Conservation (phyloP, 768 basidiomycete species). For the Nidularia pulvinata region DNA sequence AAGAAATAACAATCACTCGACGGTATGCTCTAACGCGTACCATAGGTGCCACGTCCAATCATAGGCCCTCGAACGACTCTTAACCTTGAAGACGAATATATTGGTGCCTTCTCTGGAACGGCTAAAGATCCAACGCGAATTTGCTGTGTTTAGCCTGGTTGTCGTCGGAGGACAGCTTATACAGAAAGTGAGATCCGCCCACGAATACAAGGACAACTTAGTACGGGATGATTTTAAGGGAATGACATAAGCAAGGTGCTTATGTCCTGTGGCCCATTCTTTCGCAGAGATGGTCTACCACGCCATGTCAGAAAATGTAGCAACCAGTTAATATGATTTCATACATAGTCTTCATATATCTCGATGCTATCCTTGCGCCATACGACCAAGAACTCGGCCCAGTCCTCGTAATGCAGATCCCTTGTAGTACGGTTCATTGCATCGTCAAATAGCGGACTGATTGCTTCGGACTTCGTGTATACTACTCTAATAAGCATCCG, state of each 20-base stretch:
- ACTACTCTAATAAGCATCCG: conserved; percentile 86
- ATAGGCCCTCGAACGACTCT: conserved; percentile 72
- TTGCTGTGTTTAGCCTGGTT: conserved; percentile 31
- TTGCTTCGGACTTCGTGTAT: conserved; percentile 53
- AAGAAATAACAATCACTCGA: conserved; percentile 1
- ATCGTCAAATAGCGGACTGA: conserved; percentile 64
- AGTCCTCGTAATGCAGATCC: conserved; percentile 60
- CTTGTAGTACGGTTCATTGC: conserved; percentile 61
- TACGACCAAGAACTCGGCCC: conserved; percentile 84
- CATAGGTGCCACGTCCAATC: conserved; percentile 95
- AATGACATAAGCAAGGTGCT: conserved; percentile 77
- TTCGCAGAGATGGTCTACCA: conserved; percentile 61
- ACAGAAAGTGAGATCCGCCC: conserved; percentile 83
- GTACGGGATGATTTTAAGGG: conserved; percentile 67
- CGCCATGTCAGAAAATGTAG: conserved; percentile 6
- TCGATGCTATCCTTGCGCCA: conserved; percentile 82
- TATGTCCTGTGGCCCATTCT: conserved; percentile 69
- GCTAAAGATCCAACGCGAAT: conserved; percentile 47
- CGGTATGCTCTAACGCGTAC: conserved; percentile 28
- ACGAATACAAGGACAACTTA: conserved; percentile 83
- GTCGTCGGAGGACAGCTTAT: conserved; percentile 63
- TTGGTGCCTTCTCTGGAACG: conserved; percentile 68
- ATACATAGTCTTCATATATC: conserved; percentile 83
- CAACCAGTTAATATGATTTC: conserved; percentile 15
- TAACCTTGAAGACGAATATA: conserved; percentile 85